Percentiles rank a stretch among this genome's conserved stretches.
Conservation (phyloP, 2,329 filamentous ascomycete species). For the Alternaria arborescens region DNA sequence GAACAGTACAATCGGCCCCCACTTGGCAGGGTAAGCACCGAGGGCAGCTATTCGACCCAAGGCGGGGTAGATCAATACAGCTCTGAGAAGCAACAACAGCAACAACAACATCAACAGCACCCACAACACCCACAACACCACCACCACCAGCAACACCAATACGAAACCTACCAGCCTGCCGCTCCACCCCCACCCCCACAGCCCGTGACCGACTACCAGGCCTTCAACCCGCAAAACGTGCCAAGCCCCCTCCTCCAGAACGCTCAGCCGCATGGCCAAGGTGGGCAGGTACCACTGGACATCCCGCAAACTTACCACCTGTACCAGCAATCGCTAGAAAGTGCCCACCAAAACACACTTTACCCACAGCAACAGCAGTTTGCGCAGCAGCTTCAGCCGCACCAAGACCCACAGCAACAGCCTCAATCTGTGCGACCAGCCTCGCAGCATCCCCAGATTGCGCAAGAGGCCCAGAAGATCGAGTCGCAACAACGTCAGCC, state of each 20-base stretch:
- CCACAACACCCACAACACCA: conserved; percentile 41
- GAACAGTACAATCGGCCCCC: conserved; percentile 47
- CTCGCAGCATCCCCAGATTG: conserved; percentile 44
- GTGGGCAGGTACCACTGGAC: conserved; percentile 34
- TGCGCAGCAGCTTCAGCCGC: conserved; percentile 23
- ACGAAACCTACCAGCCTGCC: conserved; percentile 44
- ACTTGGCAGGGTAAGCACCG: conserved; percentile 51
- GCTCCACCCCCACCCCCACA: conserved; percentile 32
- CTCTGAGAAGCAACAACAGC: conserved; percentile 47
- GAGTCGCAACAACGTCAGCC: conserved; percentile 45
- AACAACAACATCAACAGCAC: conserved; percentile 36
- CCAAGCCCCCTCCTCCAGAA: conserved; percentile 41
- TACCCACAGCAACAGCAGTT: conserved; percentile 39
- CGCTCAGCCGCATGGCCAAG: conserved; percentile 42
- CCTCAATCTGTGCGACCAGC: conserved; percentile 36
- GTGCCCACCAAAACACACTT: conserved; percentile 34
- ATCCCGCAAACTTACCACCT: conserved; percentile 36
- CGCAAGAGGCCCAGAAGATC: conserved; percentile 38
- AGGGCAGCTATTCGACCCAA: conserved; percentile 49
- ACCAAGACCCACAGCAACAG: conserved; percentile 37
- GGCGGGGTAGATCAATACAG: conserved; percentile 53
- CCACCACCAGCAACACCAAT: conserved; percentile 35
- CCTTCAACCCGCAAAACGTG: conserved; percentile 43
- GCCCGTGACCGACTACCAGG: conserved; percentile 41
- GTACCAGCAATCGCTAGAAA: conserved; percentile 32